These are phyloP conservation scores for Colletotrichum orchidophilum DNA, from an alignment of 2,329 filamentous ascomycete genomes.

Conservation along the genomic window DNA sequence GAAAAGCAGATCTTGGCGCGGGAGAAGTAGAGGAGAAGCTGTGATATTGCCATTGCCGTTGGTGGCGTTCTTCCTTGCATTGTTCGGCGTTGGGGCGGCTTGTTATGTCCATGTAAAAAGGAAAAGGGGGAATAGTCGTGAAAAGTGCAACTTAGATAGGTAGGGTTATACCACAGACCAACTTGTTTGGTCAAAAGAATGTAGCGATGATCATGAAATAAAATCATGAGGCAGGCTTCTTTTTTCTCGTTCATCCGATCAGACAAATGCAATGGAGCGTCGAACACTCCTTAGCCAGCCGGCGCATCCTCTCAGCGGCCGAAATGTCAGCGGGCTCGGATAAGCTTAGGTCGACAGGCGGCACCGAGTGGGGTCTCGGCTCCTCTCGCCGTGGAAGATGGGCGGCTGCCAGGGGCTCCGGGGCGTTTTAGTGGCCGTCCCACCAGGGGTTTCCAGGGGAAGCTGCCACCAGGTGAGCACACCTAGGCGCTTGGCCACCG, in stretches of 20 bases:
- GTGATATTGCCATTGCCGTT: background rate
- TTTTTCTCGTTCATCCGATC: background rate
- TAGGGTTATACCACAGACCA: constrained; percentile 19
- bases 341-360: background rate
- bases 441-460: constrained; percentile 21
- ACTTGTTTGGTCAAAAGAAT: constrained; percentile 5
- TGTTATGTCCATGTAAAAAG: constrained; percentile 20
- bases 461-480: constrained; percentile 21
- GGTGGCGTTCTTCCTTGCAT: constrained; percentile 29
- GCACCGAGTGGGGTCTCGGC: background rate
- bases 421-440: constrained; percentile 23
- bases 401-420: constrained; percentile 15
- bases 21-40: constrained; percentile 61
- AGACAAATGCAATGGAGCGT: background rate
- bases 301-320: background rate
- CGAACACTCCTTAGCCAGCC: background rate
- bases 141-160: constrained; percentile 27
- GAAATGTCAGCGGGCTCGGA: constrained; percentile 21
- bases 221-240: background rate
- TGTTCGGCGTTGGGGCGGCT: constrained; percentile 33
- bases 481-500: constrained; percentile 27
- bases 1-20: constrained; percentile 89
- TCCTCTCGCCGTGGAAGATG: background rate
- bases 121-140: constrained; percentile 19
- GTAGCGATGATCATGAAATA: background rate